A percentile compares a stretch with the other conserved stretches of the same genome.
Evolutionary conservation across 805 yeast species (phyloP).

Genomic region (Candida chauliodis): DNA sequence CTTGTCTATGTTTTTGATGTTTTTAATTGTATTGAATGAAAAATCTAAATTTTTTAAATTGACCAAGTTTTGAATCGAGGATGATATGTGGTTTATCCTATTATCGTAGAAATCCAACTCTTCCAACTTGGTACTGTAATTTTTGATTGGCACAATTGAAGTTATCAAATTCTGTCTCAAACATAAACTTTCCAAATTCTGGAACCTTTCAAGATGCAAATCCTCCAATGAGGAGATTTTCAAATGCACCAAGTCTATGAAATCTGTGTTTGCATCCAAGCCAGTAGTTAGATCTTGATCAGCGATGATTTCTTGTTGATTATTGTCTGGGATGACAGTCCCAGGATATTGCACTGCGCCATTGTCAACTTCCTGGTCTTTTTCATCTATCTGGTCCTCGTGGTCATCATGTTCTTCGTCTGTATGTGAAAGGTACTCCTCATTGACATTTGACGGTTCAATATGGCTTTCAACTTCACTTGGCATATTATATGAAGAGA

Average conservation of each 20-base stretch:
- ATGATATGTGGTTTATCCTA: conserved; percentile 80
- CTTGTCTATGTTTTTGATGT: conserved; percentile 72
- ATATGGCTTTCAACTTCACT: too few relatives aligned
- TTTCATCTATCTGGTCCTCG: conserved; percentile 23
- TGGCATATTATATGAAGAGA: too few relatives aligned
- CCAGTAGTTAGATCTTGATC: conserved; percentile 64
- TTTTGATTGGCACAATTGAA: conserved; percentile 52
- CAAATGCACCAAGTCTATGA: conserved; percentile 65
- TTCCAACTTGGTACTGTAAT: conserved; percentile 62
- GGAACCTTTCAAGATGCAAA: conserved; percentile 55
- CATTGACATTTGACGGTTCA: too few relatives aligned
- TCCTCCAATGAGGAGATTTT: conserved; percentile 64
- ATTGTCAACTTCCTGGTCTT: conserved; percentile 21
- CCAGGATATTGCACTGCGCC: conserved; percentile 45
- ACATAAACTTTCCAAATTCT: conserved; percentile 55
- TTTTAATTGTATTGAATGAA: conserved; percentile 85
- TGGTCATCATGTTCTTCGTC: conserved; percentile 23
- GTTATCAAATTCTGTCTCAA: conserved; percentile 82
- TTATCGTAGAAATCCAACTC: conserved; percentile 92
- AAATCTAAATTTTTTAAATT: conserved; percentile 67
- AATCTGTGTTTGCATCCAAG: conserved; percentile 53
- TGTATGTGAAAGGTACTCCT: conserved; percentile 8
- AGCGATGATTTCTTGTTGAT: conserved; percentile 57
- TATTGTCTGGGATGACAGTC: conserved; percentile 40
- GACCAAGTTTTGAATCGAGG: conserved; percentile 56